Conservation (phyloP, 2,329 filamentous ascomycete genomes). For the Neonectria sp. region DNA sequence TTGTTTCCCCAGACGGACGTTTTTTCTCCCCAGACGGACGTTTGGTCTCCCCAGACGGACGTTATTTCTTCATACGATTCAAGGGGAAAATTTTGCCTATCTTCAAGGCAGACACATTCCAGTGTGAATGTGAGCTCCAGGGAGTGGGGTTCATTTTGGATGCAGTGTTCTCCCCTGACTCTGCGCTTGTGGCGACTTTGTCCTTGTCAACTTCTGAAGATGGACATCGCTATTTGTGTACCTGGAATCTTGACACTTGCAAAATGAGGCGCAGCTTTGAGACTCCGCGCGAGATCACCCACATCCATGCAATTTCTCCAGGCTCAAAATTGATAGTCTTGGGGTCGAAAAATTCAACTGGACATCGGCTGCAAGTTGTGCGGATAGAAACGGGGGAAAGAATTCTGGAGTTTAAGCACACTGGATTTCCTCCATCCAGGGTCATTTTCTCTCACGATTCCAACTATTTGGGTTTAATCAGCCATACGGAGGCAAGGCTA, state of each 20-base stretch:
- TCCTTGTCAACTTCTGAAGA: no score
- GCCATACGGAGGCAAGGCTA: neutral
- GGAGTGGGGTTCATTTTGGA: neutral
- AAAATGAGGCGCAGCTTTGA: neutral
- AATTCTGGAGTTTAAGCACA: neutral
- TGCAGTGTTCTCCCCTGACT: neutral
- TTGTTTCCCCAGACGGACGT: no score
- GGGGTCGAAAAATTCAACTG: neutral
- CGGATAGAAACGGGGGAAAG: neutral
- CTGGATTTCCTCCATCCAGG: no score
- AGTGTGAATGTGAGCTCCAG: neutral
- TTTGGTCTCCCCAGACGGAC: neutral
- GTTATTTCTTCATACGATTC: neutral
- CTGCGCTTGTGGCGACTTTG: conserved; percentile 1
- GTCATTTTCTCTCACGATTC: neutral
- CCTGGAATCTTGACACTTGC: neutral
- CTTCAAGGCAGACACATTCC: neutral
- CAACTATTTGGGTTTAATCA: neutral
- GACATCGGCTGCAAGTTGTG: neutral
- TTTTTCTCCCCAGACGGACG: neutral
- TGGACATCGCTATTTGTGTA: neutral
- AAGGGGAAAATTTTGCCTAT: neutral
- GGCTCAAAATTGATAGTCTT: neutral
- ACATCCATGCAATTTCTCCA: no score
- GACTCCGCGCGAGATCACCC: neutral